Percentiles rank a stretch among this genome's conserved stretches.
These are phyloP conservation scores for Fusarium sp. DNA, from an alignment of 2,329 filamentous ascomycete genomes.

Conservation along the genomic window DNA sequence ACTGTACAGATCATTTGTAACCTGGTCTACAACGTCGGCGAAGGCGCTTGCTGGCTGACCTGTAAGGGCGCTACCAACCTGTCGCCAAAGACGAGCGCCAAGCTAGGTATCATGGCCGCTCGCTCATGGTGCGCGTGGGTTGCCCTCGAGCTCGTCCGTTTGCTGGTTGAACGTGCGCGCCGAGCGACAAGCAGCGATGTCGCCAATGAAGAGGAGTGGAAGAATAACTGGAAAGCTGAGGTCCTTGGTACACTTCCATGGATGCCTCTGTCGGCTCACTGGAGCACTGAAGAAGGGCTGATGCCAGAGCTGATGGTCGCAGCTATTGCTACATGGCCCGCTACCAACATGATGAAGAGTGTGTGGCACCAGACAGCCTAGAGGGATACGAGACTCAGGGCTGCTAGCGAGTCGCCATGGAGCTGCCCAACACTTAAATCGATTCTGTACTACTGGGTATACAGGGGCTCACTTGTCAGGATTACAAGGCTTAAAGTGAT, in stretches of 20 bases:
- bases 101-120: constrained; percentile 76
- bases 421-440: background rate
- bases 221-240: constrained; percentile 69
- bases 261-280: constrained; percentile 86
- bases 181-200: constrained; percentile 49
- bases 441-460: background rate
- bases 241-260: constrained; percentile 78
- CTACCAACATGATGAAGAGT: constrained; percentile 57
- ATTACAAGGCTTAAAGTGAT: background rate
- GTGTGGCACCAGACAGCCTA: constrained; percentile 55
- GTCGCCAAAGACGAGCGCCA: constrained; percentile 64
- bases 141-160: constrained; percentile 75
- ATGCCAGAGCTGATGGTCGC: constrained; percentile 55
- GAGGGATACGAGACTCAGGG: background rate
- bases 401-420: background rate
- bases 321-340: constrained; percentile 57
- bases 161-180: constrained; percentile 61
- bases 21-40: constrained; percentile 78
- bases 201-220: constrained; percentile 55
- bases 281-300: constrained; percentile 74
- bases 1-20: constrained; percentile 76
- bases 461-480: background rate
- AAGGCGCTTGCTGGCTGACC: constrained; percentile 84
- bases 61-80: constrained; percentile 75
- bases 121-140: constrained; percentile 86